Base-by-base conservation (phyloP, 805 yeast species). In the Pichia exigua region DNA sequence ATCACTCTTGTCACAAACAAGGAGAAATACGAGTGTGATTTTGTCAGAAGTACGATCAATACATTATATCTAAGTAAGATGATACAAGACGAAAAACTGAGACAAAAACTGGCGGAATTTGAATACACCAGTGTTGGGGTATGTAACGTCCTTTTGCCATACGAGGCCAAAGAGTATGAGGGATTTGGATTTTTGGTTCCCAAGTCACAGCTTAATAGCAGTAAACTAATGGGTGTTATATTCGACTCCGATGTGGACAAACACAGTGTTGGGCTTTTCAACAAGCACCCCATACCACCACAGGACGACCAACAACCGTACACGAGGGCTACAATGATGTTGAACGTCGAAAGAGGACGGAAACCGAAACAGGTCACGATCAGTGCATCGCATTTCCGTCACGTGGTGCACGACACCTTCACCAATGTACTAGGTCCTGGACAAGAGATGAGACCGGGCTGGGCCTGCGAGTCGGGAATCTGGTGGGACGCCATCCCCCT, bases 151-250 rank as follows among this genome's bases (percentile, higher is more conserved):
- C 86, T 76, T 66, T 65, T 82, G 45, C 79, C 82, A 41, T 65
- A 61, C 46, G 69, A 69, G 58, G 65, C 68, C 21, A 71, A 79
- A n/a, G 60, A 67, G 4, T 48, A 55, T 27, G 65, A 65, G 52
- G 96, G 97, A 40, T 92, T 92, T 73, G 99, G 99, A 1, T 88
- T 85, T 59, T 74, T 92, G 45, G 85, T 91, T 11, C 99, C 99
- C 9, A 72, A 73, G 54, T 54, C 67, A 4, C 54, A 59, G 57
- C 67, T 68, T 44, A 70, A 74, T 45, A 17, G 12, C 0, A 82
- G 83, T 56, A 72, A 77, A 20, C 68, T 90, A 17, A 71, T 92
- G 30, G 99, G 99, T 3, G 88, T 89, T 7, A 89, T 94, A 20
- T 92, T 85, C 68, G 98, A 92, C 65, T 87, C 96, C 1, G 89